These are phyloP conservation scores for Trifolium subterraneum DNA, from an alignment of 306 rosid species.

Conservation along the genomic window DNA sequence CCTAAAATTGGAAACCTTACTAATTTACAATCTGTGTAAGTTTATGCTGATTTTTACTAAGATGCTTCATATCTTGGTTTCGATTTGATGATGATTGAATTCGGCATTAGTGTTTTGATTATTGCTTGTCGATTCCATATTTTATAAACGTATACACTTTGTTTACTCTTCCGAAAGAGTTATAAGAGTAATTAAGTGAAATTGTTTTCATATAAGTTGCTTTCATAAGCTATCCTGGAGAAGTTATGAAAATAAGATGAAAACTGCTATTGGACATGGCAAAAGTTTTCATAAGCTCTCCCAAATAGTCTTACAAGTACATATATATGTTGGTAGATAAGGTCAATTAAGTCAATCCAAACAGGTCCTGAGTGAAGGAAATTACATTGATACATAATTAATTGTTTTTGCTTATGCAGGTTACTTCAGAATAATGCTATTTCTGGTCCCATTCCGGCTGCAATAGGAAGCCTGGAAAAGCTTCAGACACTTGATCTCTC, in stretches of 20 bases:
- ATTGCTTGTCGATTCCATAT: neutral
- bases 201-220: neutral
- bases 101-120: conserved; percentile 28
- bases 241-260: neutral
- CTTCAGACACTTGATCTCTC: conserved; percentile 97
- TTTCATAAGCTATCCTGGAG: neutral
- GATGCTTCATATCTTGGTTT: conserved; percentile 7
- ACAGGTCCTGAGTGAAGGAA: neutral
- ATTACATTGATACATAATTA: neutral
- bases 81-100: conserved; percentile 28
- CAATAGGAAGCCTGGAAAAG: conserved; percentile 80
- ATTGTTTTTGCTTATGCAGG: conserved; percentile 50
- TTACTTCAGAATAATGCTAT: conserved; percentile 93
- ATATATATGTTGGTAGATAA: neutral
- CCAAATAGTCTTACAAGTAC: neutral
- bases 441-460: conserved; percentile 79
- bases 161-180: conserved; percentile 8
- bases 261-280: neutral
- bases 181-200: neutral
- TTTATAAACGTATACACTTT: neutral
- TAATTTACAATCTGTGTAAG: conserved; percentile 91
- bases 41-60: conserved; percentile 32
- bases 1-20: conserved; percentile 85
- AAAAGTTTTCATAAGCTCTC: neutral
- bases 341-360: neutral